Evolutionary conservation across 176 grass and related monocot genomes (phyloP).

Genomic region (Typha latifolia): DNA sequence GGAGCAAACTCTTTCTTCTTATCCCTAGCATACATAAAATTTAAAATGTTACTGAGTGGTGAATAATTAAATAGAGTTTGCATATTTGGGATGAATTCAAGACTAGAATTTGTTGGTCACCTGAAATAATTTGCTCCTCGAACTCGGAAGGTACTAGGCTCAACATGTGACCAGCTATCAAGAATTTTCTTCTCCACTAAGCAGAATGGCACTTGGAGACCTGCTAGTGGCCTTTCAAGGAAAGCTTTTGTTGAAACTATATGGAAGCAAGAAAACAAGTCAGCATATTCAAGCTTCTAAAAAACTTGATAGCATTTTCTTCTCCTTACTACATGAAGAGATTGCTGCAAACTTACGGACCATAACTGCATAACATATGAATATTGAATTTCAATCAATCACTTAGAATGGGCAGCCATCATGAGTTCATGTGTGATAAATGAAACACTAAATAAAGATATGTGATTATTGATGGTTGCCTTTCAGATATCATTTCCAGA

Average conservation of each 20-base stretch:
- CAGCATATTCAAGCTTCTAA: constrained; percentile 8
- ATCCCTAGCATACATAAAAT: constrained; percentile 43
- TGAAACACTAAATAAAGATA: too few relatives aligned
- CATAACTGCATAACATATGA: not conserved
- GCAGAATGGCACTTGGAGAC: constrained; percentile 83
- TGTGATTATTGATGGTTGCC: too few relatives aligned
- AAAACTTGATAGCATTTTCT: not conserved
- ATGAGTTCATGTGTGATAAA: too few relatives aligned
- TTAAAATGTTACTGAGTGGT: constrained; percentile 5
- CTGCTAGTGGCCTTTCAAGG: constrained; percentile 73
- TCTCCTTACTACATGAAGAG: not conserved
- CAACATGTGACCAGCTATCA: constrained; percentile 81
- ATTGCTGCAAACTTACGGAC: not conserved
- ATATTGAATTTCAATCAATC: not conserved
- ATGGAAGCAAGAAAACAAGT: constrained; percentile 1
- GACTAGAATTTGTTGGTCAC: constrained; percentile 29
- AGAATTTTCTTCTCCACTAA: constrained; percentile 63
- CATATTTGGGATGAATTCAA: constrained; percentile 14
- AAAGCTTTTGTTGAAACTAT: constrained; percentile 67
- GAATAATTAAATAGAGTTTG: constrained; percentile 9
- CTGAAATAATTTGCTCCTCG: constrained; percentile 84
- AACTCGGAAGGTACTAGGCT: constrained; percentile 75
- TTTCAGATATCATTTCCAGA: too few relatives aligned
- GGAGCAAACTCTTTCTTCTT: constrained; percentile 94
- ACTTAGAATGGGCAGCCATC: too few relatives aligned